Evolutionary conservation across 2,329 filamentous ascomycete species (phyloP), one percentile per base, ranked within the genome.

Genomic region (Beauveria pseudobassiana): DNA sequence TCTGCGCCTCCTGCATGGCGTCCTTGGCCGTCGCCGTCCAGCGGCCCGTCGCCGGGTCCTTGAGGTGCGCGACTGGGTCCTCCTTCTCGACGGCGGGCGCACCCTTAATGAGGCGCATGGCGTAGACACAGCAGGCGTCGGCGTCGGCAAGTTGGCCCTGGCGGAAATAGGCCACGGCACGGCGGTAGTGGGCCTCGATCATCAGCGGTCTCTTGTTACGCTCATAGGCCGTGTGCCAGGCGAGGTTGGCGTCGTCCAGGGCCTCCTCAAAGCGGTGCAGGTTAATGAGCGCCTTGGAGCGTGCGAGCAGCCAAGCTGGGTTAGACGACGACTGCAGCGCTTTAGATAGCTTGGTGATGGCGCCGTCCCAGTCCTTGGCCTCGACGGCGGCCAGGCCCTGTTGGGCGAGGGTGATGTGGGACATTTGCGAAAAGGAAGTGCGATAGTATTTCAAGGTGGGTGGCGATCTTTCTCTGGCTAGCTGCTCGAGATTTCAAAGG

Each of bases 241-340:
- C 89, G 53, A 81, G 79, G 64, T 91, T 85, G 43, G 88, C 86
- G 73, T 93, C 89, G 45, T 77, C 78, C 50, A 95, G 82, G 1
- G 91, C 89, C 24, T 83, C 80, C 2, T 84, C 78, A 61, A 84
- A 80, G 56, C 85, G 78, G 66, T 79, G 79, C 2, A 82, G 79
- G 63, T 89, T 84, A 55, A 90, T 82, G 71, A 92, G 87, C 45
- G 91, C 91, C 48, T 87, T 91, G 5, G 91, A 89, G 22, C 93
- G 90, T 66, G 89, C 86, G 65, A 95, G 84, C 64, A 93, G 88
- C 84, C 95, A 97, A 54, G 83, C 76, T 1, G 91, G 89, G 3
- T 90, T 91, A 45, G 78, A 78, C 0, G 87, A 86, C 14, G 80
- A 80, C 64, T 84, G 76, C 40, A 96, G 78, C 7, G 90, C 91